Evolutionary conservation across 139 green algal species (phyloP), one percentile per base, ranked within the genome.

Genomic region (Chlorella sp.): DNA sequence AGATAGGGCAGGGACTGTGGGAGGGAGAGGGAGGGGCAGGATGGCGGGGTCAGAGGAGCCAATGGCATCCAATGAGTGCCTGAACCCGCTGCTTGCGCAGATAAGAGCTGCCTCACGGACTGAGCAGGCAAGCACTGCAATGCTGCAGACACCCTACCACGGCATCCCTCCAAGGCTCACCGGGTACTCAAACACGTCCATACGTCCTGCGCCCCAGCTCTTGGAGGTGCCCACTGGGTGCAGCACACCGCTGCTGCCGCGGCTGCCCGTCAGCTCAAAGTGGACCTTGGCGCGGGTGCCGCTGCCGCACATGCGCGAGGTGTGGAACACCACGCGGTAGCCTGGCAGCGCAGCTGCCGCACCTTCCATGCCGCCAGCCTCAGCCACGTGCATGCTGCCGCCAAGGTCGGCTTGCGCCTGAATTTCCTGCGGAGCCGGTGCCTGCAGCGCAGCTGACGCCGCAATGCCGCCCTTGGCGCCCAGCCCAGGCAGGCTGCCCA

Each of bases 211-310:
- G 5, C 60, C 57, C 67, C 95, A 96, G 73, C 26, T 47, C 23
- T 38, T 36, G 36, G 68, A 16, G 57, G 57, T 44, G 36, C 51
- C 32, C 32, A 68, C 64, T 21, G 76, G 67, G 74, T 79, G 68
- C 41, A 91, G 41, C 63, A 74, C 74, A 83, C 91, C 92, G 30
- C 90, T 93, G 12, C 84, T 90, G 51, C 89, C 90, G 39, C 91
- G 81, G n/a, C 91, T 87, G 12, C 93, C 93, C n/a, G 94, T 88
- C 34, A 96, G 81, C 86, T 96, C 92, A 82, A 96, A 94, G 72
- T 90, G 94, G 3, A 96, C 78, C 78, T 84, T 84, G 55, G 81
- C 69, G 16, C 28, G 34, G 2, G 81, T 86, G 55, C 81, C 70
- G 51, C 68, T 79, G 55, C 70, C 69, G 38, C 81, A 86, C 12